phyloP scores from a whole-genome alignment of 108 stramenopile species.

The Conticribra guillardii region DNA sequence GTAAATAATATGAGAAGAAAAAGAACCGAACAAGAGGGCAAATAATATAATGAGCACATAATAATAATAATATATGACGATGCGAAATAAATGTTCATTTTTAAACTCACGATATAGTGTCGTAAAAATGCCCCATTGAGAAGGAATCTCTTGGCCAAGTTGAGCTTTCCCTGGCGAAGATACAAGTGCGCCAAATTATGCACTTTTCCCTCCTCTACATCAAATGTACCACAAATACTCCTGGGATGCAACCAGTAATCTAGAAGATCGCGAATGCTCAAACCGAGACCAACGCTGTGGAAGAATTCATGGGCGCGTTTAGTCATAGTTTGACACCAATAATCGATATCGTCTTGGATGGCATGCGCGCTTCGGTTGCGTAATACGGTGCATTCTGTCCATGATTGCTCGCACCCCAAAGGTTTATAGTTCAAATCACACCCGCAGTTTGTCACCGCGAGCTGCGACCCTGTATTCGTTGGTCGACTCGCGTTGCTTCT shows the following conservation, averaged over 20 bases:
- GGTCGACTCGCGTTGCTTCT: no score
- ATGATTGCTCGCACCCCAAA: no score
- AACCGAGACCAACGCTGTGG: neutral
- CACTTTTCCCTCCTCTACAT: conserved; percentile 11
- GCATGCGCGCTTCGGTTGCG: conserved; percentile 5
- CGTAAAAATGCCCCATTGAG: conserved; percentile 31
- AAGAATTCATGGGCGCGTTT: conserved; percentile 9
- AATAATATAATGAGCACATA: neutral
- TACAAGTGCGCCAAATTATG: conserved; percentile 34
- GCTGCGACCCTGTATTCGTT: no score
- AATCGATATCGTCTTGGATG: conserved; percentile 25
- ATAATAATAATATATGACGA: neutral
- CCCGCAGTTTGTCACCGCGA: no score
- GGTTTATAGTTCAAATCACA: no score
- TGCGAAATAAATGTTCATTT: neutral
- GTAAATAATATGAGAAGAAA: neutral
- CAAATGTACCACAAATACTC: neutral
- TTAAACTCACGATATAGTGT: conserved; percentile 25
- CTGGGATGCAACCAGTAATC: neutral
- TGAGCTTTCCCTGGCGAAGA: conserved; percentile 8
- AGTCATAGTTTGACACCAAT: conserved; percentile 26
- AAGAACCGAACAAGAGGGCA: neutral
- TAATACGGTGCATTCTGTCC: no score
- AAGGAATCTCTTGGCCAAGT: conserved; percentile 19
- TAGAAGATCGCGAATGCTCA: conserved; percentile 15